Base-by-base conservation (phyloP, 805 yeast genomes). In the Kodamaea hsintzibuensis region DNA sequence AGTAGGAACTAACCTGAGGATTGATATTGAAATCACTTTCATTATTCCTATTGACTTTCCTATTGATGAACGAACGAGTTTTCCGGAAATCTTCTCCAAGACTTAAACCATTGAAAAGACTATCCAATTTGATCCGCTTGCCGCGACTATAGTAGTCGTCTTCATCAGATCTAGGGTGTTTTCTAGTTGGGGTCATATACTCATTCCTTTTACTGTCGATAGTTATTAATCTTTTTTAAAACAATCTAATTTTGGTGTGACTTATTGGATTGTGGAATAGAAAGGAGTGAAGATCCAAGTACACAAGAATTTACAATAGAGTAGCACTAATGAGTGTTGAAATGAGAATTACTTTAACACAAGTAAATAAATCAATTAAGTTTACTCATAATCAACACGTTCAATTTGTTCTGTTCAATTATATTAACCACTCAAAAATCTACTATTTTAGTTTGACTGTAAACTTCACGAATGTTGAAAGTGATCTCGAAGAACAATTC, bases 71-170 rank as follows among this genome's bases (percentile, higher is more conserved):
- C 4, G 44, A 7, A 19, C 17, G 44, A 8, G n/a, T 40, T 40
- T 40, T 40, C 25, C 44, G 4, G 19, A 19, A 9, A 19, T 17
- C 50, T n/a, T 62, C 65, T 10, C 53, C 60, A 7, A 72, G 50
- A 16, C 60, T 55, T 30, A 73, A 61, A 1, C 60, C 59, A 27
- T 61, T 57, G 47, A 73, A 66, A 33, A 71, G 50, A 17, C 52
- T 60, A 52, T 72, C 77, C 13, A 74, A 65, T 45, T 67, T 68
- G 14, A 68, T 55, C 42, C 72, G 58, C 57, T 73, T 73, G 6
- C 64, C 66, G 7, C 52, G 43, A 22, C 48, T 37, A 18, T 42
- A 17, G 37, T 14, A 35, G 44, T 37, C 47, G 17, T 42, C 48
- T 16, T 46, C 44, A 10, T 51, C 52, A 42, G 50, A 40, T 10